These are phyloP conservation scores for Hevea brasiliensis DNA, from an alignment of 345 rosid species.

Conservation along the genomic window DNA sequence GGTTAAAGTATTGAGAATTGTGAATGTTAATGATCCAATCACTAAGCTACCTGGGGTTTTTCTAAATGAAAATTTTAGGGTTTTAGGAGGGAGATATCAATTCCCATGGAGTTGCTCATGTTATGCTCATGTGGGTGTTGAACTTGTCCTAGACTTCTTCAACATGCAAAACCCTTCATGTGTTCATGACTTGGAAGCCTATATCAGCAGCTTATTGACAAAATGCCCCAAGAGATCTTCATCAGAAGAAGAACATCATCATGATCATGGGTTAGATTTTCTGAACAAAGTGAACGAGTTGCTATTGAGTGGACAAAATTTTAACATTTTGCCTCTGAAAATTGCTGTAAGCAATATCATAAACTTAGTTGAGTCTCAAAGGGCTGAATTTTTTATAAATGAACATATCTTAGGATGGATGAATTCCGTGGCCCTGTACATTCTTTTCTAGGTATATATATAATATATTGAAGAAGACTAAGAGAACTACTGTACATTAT, in stretches of 20 bases:
- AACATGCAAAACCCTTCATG: constrained; percentile 67
- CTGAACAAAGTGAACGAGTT: not conserved
- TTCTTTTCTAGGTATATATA: constrained; percentile 11
- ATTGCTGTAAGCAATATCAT: constrained; percentile 9
- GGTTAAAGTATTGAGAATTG: constrained; percentile 69
- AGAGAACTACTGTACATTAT: not conserved
- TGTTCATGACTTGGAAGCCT: constrained; percentile 75
- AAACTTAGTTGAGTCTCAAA: constrained; percentile 18
- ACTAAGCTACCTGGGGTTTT: constrained; percentile 82
- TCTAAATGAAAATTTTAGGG: constrained; percentile 73
- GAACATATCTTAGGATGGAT: constrained; percentile 17
- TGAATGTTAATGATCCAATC: constrained; percentile 73
- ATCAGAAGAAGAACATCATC: not conserved
- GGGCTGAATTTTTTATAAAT: constrained; percentile 17
- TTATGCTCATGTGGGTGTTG: constrained; percentile 70
- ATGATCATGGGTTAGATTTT: not conserved
- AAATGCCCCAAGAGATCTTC: constrained; percentile 27
- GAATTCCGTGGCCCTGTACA: constrained; percentile 22
- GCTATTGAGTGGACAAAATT: constrained; percentile 8
- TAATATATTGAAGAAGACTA: too few relatives aligned
- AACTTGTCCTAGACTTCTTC: constrained; percentile 64
- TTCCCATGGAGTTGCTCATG: constrained; percentile 81
- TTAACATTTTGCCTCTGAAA: constrained; percentile 1
- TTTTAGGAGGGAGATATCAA: constrained; percentile 61
- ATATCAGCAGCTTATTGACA: constrained; percentile 48